A percentile compares a stretch with the other conserved stretches of the same genome.
Evolutionary conservation across 2,329 filamentous ascomycete genomes (phyloP).

Genomic region (Fusarium pininemorale): DNA sequence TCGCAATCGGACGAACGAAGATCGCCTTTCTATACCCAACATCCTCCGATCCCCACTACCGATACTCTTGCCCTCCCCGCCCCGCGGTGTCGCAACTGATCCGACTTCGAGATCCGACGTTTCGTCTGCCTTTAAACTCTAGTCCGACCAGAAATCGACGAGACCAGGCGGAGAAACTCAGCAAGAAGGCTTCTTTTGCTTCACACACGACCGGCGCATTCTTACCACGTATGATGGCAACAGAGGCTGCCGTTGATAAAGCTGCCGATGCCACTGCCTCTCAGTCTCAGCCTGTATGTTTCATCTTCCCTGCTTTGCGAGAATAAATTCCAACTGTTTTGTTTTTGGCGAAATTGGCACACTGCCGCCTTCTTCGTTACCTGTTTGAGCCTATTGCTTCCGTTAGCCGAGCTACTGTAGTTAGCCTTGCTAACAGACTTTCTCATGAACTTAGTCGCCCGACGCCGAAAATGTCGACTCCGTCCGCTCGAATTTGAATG

Average conservation of each 20-base stretch:
- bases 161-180: conserved; percentile 37
- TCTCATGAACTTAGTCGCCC: conserved; percentile 41
- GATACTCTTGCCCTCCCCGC: conserved; percentile 31
- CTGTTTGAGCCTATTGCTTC: not conserved
- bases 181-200: conserved; percentile 42
- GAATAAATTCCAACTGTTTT: not conserved
- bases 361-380: not conserved
- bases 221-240: conserved; percentile 71
- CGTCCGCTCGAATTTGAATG: conserved; percentile 59
- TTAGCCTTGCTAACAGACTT: conserved; percentile 26
- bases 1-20: conserved; percentile 22
- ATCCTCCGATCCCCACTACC: conserved; percentile 5
- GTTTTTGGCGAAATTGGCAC: not conserved
- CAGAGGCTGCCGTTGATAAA: conserved; percentile 65
- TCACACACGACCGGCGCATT: conserved; percentile 46
- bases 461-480: conserved; percentile 59
- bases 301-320: not conserved
- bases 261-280: conserved; percentile 63
- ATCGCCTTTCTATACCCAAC: conserved; percentile 13
- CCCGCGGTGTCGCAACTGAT: conserved; percentile 36
- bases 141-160: conserved; percentile 21
- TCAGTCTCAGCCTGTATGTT: conserved; percentile 57
- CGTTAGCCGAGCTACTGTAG: not conserved
- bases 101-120: conserved; percentile 17
- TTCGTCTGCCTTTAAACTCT: conserved; percentile 29